Base-by-base conservation (phyloP, 441 rosid genomes). In the Manihot esculenta region DNA sequence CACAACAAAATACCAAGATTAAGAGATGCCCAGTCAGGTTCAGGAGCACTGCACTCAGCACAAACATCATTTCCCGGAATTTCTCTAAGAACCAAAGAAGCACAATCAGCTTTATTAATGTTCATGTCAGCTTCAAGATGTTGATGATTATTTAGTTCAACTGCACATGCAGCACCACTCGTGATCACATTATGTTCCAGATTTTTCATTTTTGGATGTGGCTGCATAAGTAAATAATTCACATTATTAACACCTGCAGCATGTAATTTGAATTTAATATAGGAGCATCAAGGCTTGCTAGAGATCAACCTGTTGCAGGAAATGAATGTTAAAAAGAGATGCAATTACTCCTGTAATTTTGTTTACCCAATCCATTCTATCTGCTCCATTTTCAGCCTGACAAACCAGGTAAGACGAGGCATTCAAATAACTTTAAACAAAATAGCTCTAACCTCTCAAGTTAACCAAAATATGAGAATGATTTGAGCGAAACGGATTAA, bases 21-120 rank as follows among this genome's bases (percentile, higher is more conserved):
- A 50, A 94, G 87, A 6, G 99, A 94, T 51, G 95, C 99, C 98
- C 99, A 94, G 74, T 91, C 97, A 24, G 99, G 97, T 30, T 84
- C 89, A 69, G 85, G 83, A 76, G 92, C 80, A 78, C 84, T 74
- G 83, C 99, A 94, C 79, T 94, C 97, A 71, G 92, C 99, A 84
- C 99, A 94, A 66, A 80, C 72, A 78, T 91, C 83, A 82, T 94
- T 94, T 77, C 99, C 99, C 30, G 90, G 85, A 82, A 94, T 87
- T 73, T 81, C 72, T 82, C 89, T 86, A 15, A 93, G 90, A 74
- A 77, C 67, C 17, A 66, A 49, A 55, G 86, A 80, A 75, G 86
- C 93, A 78, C 74, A 79, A 72, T 85, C 84, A 17, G 77, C 78
- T 21, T 73, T 59, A 75, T 77, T 72, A 65, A 74, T 63, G 71